Evolutionary conservation across 2,329 filamentous ascomycete genomes (phyloP).

Genomic region (Xylogone sp.): DNA sequence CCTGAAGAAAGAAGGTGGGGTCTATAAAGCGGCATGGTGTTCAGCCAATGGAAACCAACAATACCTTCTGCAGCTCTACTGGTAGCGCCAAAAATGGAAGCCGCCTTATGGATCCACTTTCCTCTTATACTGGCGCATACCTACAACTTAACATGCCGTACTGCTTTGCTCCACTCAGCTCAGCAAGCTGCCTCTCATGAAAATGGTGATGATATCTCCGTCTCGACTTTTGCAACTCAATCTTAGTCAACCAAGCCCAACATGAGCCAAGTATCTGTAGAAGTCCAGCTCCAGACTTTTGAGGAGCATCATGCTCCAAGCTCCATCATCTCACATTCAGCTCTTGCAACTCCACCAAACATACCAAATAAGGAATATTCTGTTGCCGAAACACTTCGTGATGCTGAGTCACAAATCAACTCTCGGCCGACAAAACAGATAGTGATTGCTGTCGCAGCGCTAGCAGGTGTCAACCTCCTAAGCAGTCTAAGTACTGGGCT

Average conservation of each 20-base stretch:
- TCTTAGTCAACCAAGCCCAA: neutral
- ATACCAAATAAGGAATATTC: neutral
- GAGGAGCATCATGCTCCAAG: neutral
- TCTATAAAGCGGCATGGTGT: too few species aligned
- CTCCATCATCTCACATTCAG: neutral
- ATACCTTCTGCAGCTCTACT: too few species aligned
- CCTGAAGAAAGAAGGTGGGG: too few species aligned
- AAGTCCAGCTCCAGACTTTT: neutral
- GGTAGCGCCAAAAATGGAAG: too few species aligned
- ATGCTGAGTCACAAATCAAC: neutral
- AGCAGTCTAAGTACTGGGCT: constrained; percentile 28
- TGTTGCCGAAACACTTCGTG: neutral
- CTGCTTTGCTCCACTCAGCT: too few species aligned
- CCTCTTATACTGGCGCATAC: too few species aligned
- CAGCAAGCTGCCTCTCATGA: too few species aligned
- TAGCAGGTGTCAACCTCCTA: constrained; percentile 22
- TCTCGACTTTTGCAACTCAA: too few species aligned
- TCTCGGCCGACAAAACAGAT: neutral
- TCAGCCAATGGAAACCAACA: too few species aligned
- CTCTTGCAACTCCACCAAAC: neutral
- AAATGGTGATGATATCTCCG: too few species aligned
- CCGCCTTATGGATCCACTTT: too few species aligned
- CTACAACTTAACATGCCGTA: too few species aligned
- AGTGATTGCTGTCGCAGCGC: constrained; percentile 1
- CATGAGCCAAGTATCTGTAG: neutral